Conservation (phyloP, 75 land plant genomes). For the Chamaecyparis obtusa region DNA sequence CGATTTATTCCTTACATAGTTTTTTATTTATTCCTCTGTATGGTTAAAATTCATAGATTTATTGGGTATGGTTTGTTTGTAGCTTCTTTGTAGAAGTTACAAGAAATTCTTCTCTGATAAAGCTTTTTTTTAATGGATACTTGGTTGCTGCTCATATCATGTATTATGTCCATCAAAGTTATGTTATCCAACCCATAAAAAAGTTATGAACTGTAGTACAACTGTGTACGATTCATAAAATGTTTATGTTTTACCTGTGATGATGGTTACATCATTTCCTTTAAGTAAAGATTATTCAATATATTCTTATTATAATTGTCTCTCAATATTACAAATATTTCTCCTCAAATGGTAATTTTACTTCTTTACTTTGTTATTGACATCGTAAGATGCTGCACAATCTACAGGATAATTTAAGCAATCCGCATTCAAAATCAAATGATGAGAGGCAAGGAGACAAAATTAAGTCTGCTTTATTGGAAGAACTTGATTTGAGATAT, state of each 20-base stretch:
- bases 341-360: not conserved
- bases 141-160: not conserved
- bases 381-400: not conserved
- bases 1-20: too few species aligned
- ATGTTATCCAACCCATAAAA: too few species aligned
- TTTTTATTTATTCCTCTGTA: too few species aligned
- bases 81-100: too few species aligned
- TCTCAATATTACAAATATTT: not conserved
- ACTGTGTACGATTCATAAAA: not conserved
- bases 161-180: too few species aligned
- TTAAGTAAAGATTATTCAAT: not conserved
- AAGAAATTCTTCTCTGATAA: too few species aligned
- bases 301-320: not conserved
- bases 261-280: not conserved
- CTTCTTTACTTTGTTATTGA: not conserved
- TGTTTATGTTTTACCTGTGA: not conserved
- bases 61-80: too few species aligned
- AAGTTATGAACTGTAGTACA: too few species aligned
- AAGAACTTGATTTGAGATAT: conserved; percentile 67
- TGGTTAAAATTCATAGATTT: too few species aligned
- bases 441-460: conserved; percentile 7
- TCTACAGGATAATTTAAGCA: not conserved
- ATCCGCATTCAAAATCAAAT: not conserved
- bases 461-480: conserved; percentile 28
- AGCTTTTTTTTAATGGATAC: not conserved